phyloP scores from a whole-genome alignment of 164 flowering plant species.

The Macadamia integrifolia region DNA sequence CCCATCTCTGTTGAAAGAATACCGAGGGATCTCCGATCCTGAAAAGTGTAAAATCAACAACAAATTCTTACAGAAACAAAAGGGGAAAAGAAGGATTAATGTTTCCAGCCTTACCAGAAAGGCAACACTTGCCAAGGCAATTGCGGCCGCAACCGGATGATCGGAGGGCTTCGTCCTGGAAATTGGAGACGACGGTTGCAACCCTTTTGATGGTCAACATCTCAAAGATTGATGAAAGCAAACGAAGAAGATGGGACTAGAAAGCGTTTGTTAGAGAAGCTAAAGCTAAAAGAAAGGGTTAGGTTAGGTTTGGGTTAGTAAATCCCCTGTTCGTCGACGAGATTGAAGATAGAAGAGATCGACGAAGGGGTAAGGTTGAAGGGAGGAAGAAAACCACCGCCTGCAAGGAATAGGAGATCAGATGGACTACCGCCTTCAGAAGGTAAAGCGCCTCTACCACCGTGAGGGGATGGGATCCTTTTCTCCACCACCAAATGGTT shows the following conservation, averaged over 20 bases:
- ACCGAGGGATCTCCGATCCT: constrained; percentile 48
- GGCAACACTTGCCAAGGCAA: constrained; percentile 61
- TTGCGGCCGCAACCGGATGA: constrained; percentile 63
- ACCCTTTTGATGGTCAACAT: constrained; percentile 75
- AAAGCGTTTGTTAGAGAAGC: not conserved
- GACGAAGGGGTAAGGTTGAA: not conserved
- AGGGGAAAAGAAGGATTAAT: not conserved
- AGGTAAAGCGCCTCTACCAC: constrained; percentile 73
- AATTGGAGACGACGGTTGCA: constrained; percentile 67
- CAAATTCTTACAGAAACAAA: not conserved
- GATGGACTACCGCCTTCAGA: constrained; percentile 80
- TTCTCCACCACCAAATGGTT: not conserved
- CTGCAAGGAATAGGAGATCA: constrained; percentile 76
- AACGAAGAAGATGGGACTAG: not conserved
- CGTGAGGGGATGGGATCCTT: constrained; percentile 57
- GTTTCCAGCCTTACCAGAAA: constrained; percentile 36
- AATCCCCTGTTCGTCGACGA: not conserved
- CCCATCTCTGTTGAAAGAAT: constrained; percentile 29
- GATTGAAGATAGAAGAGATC: not conserved
- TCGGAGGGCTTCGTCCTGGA: constrained; percentile 43
- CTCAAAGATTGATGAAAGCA: not conserved
- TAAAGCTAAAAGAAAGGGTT: not conserved
- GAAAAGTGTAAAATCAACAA: constrained; percentile 7
- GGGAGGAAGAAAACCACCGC: constrained; percentile 33
- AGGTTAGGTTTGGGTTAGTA: not conserved